Base-by-base conservation (phyloP, 768 basidiomycete species). In the Calocybe cyanea region DNA sequence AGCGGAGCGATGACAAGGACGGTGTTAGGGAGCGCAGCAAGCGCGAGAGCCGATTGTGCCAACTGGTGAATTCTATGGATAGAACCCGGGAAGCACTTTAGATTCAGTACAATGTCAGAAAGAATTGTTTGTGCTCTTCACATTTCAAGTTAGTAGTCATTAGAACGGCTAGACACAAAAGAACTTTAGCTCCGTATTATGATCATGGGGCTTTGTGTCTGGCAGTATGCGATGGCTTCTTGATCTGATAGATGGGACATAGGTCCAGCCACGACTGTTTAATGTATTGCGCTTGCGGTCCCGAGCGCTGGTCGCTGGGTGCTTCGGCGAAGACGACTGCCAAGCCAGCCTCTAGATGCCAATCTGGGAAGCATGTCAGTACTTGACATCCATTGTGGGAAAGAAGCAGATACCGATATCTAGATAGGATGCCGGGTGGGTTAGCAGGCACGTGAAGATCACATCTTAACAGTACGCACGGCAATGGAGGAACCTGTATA, bases 201-300 rank as follows among this genome's bases (percentile, higher is more conserved):
- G n/a, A n/a, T n/a, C n/a, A n/a, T n/a, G n/a, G n/a, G n/a, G n/a
- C n/a, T n/a, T n/a, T n/a, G n/a, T n/a, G n/a, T n/a, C n/a, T n/a
- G n/a, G n/a, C n/a, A n/a, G n/a, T n/a, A n/a, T n/a, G n/a, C n/a
- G n/a, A n/a, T n/a, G n/a, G n/a, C n/a, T n/a, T n/a, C n/a, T n/a
- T n/a, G n/a, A n/a, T n/a, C n/a, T 48, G 7, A 44, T 63, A 72
- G 13, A 58, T 59, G 4, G 70, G 70, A 43, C 71, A 73, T 9
- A 73, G 57, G 1, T 68, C 41, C 13, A 60, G 44, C 68, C 67
- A 71, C 17, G 58, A 45, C 21, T 47, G 63, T 61, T 39, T 11
- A 41, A 41, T 35, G 17, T 14, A 28, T 24, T 41, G 33, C 4
- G 41, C 7, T 17, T 19, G 24, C 3, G 35, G 32, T 30, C 32